phyloP scores from a whole-genome alignment of 2,329 filamentous ascomycete genomes.

The Paramyrothecium sp. region DNA sequence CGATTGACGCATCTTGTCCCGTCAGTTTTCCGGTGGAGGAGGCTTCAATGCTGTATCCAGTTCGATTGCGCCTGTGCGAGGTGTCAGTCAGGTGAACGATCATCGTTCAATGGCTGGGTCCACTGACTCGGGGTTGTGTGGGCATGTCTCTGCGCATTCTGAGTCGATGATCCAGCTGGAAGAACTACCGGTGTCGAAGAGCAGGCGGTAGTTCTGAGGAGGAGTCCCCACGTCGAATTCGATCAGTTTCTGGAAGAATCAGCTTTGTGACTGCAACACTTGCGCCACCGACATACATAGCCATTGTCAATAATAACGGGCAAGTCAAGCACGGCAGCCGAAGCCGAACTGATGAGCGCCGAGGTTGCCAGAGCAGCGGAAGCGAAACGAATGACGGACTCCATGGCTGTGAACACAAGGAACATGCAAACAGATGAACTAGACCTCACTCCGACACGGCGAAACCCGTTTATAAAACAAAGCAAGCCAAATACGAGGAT shows the following conservation, averaged over 20 bases:
- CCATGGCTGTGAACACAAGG: neutral
- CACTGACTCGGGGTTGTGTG: slow-evolving; percentile 18
- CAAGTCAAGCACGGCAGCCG: slow-evolving; percentile 11
- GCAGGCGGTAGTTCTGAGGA: slow-evolving; percentile 18
- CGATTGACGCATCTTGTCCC: slow-evolving; percentile 17
- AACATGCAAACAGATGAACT: no score
- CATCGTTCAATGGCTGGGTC: neutral
- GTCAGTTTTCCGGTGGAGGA: slow-evolving; percentile 22
- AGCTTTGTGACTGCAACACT: neutral
- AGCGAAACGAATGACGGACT: neutral
- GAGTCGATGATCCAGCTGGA: slow-evolving; percentile 29
- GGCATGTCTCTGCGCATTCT: slow-evolving; percentile 22
- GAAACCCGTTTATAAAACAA: no score
- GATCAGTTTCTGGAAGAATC: slow-evolving; percentile 5
- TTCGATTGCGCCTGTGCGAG: slow-evolving; percentile 16
- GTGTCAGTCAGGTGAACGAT: neutral
- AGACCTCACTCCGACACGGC: no score
- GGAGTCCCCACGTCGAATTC: slow-evolving; percentile 23
- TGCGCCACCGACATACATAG: slow-evolving; percentile 10
- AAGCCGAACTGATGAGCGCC: slow-evolving; percentile 1
- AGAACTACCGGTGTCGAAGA: slow-evolving; percentile 33
- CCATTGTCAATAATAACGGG: slow-evolving; percentile 3
- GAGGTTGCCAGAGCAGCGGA: neutral
- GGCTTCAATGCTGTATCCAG: slow-evolving; percentile 21
- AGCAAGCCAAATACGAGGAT: neutral